phyloP scores from a whole-genome alignment of 2,329 filamentous ascomycete genomes.

The Alternaria brassicae region DNA sequence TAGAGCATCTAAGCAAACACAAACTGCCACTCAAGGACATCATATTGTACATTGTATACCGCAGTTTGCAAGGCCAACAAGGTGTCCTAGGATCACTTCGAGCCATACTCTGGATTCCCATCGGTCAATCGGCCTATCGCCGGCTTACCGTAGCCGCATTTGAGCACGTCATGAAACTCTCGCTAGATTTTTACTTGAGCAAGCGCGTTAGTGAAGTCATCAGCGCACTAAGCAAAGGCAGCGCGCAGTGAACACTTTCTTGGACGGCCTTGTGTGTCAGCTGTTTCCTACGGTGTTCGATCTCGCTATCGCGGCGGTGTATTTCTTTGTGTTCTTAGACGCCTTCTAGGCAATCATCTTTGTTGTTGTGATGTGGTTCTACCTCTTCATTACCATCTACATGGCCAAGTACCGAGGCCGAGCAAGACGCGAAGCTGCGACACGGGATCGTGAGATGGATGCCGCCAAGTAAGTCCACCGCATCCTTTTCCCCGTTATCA shows the following conservation, averaged over 20 bases:
- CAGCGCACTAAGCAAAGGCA: constrained; percentile 58
- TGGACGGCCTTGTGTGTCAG: constrained; percentile 66
- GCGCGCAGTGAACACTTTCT: constrained; percentile 59
- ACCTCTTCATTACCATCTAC: constrained; percentile 61
- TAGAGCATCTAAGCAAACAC: not conserved
- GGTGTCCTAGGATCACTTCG: not conserved
- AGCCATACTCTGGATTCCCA: not conserved
- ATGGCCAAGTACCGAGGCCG: constrained; percentile 58
- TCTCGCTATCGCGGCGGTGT: constrained; percentile 65
- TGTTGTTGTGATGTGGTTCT: constrained; percentile 61
- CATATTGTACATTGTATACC: not conserved
- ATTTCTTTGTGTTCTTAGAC: constrained; percentile 67
- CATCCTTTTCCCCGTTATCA: not conserved
- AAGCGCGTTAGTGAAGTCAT: constrained; percentile 62
- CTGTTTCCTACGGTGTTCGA: constrained; percentile 68
- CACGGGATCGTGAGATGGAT: constrained; percentile 58
- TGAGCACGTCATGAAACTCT: constrained; percentile 41
- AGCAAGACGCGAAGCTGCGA: constrained; percentile 56
- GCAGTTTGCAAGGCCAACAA: not conserved
- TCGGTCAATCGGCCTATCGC: not conserved
- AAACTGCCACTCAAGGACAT: not conserved
- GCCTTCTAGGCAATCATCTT: constrained; percentile 67
- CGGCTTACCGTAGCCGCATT: not conserved
- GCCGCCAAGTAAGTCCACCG: constrained; percentile 51
- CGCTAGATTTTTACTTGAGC: constrained; percentile 60